A percentile compares a stretch with the other conserved stretches of the same genome.
Conservation (phyloP, 306 rosid genomes). For the Comarum palustre region DNA sequence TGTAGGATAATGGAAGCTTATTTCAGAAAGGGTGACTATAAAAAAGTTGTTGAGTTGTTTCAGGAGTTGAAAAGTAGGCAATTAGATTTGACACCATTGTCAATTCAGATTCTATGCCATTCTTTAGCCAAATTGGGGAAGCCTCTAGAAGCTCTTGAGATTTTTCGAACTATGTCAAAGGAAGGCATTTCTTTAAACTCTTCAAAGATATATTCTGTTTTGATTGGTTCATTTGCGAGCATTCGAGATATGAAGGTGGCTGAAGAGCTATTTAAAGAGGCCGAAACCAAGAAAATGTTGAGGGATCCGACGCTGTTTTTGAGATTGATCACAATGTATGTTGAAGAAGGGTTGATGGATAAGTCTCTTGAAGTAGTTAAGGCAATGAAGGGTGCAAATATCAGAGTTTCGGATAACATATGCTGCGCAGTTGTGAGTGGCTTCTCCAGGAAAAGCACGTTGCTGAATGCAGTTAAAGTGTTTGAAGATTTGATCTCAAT, state of each 20-base stretch:
- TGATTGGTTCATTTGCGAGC: constrained; percentile 54
- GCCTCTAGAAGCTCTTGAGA: constrained; percentile 56
- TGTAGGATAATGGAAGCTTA: constrained; percentile 57
- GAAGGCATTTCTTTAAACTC: constrained; percentile 37
- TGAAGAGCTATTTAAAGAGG: constrained; percentile 53
- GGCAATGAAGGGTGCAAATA: constrained; percentile 44
- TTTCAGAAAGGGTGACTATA: constrained; percentile 38
- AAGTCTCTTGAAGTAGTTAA: constrained; percentile 50
- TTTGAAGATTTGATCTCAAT: constrained; percentile 39
- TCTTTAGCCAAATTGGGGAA: constrained; percentile 46
- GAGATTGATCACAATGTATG: constrained; percentile 60
- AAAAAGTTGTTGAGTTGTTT: constrained; percentile 46
- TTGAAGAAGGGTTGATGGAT: constrained; percentile 54
- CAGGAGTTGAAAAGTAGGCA: constrained; percentile 34
- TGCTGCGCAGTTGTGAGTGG: constrained; percentile 64
- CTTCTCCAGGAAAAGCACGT: constrained; percentile 50
- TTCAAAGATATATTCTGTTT: constrained; percentile 43
- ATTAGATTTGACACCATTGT: constrained; percentile 25
- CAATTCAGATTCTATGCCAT: constrained; percentile 38
- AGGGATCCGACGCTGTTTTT: constrained; percentile 53
- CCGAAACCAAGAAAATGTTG: constrained; percentile 39
- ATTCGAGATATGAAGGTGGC: constrained; percentile 38
- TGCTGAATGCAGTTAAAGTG: constrained; percentile 36
- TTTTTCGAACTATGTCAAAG: constrained; percentile 41
- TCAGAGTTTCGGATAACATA: constrained; percentile 55